These are phyloP conservation scores for Andrographis paniculata DNA, from an alignment of 305 asterid genomes.

Conservation along the genomic window DNA sequence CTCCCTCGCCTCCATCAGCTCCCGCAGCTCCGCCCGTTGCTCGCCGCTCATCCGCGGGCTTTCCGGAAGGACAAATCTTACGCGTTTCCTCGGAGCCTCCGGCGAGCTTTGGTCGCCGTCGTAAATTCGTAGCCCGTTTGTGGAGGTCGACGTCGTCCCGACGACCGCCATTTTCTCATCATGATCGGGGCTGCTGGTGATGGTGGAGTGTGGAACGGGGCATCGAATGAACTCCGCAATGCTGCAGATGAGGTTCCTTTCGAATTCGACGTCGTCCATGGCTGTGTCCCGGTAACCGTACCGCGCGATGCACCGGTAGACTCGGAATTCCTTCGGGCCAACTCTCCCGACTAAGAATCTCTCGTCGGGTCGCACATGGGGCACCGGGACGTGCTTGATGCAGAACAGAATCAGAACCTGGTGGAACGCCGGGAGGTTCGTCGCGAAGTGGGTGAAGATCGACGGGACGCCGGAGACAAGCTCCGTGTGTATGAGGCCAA, in stretches of 20 bases:
- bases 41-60: conserved; percentile 38
- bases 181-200: conserved; percentile 53
- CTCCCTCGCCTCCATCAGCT: conserved; percentile 76
- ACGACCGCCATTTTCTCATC: conserved; percentile 61
- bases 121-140: conserved; percentile 27
- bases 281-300: conserved; percentile 52
- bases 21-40: conserved; percentile 44
- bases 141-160: conserved; percentile 43
- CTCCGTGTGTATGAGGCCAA: conserved; percentile 57
- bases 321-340: conserved; percentile 43
- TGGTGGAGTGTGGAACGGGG: too few relatives aligned
- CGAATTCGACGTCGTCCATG: conserved; percentile 51
- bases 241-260: conserved; percentile 46
- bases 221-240: conserved; percentile 48
- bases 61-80: conserved; percentile 59
- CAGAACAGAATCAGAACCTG: conserved; percentile 52
- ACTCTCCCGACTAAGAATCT: conserved; percentile 56
- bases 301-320: conserved; percentile 55
- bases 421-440: conserved; percentile 70
- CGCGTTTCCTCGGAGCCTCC: conserved; percentile 45
- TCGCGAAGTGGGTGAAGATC: conserved; percentile 54
- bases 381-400: conserved; percentile 58
- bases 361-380: conserved; percentile 60
- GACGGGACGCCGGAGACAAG: conserved; percentile 62
- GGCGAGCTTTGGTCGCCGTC: conserved; percentile 23